These are phyloP conservation scores for Plasmopara viticola DNA, from an alignment of 352 stramenopile genomes.

Conservation along the genomic window DNA sequence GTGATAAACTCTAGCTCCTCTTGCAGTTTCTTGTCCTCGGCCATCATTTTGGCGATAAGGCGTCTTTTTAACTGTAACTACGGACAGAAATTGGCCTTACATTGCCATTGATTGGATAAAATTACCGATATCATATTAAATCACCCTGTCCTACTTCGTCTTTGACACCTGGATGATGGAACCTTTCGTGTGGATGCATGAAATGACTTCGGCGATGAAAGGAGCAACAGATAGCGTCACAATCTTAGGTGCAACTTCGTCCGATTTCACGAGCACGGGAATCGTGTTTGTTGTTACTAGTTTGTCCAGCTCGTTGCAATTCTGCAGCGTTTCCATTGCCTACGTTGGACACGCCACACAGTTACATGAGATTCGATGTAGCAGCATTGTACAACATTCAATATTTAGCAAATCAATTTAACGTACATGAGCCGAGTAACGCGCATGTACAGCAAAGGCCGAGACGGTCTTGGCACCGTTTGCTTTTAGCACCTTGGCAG, in stretches of 20 bases:
- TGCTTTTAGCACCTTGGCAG: constrained; percentile 74
- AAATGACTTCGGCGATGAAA: constrained; percentile 86
- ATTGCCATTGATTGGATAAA: constrained; percentile 22
- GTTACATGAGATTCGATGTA: background rate
- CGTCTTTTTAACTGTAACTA: constrained; percentile 8
- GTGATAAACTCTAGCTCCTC: constrained; percentile 79
- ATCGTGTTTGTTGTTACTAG: constrained; percentile 87
- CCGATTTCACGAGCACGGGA: constrained; percentile 30
- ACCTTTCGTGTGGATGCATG: constrained; percentile 82
- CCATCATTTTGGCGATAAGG: constrained; percentile 35
- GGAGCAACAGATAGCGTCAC: constrained; percentile 80
- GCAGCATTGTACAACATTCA: background rate
- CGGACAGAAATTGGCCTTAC: constrained; percentile 7
- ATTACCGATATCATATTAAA: constrained; percentile 2
- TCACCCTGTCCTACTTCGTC: constrained; percentile 44
- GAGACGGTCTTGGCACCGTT: constrained; percentile 70
- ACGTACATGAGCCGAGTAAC: constrained; percentile 74
- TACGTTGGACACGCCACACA: constrained; percentile 9
- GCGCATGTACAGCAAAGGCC: constrained; percentile 78
- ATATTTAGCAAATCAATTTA: background rate
- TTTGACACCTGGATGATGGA: constrained; percentile 81
- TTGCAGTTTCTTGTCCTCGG: constrained; percentile 53
- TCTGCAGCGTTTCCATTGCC: constrained; percentile 50
- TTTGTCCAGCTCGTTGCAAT: constrained; percentile 69
- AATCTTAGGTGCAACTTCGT: constrained; percentile 53